Evolutionary conservation across 495 filamentous ascomycete species (phyloP).

Genomic region (Chaetomium cochliodes): DNA sequence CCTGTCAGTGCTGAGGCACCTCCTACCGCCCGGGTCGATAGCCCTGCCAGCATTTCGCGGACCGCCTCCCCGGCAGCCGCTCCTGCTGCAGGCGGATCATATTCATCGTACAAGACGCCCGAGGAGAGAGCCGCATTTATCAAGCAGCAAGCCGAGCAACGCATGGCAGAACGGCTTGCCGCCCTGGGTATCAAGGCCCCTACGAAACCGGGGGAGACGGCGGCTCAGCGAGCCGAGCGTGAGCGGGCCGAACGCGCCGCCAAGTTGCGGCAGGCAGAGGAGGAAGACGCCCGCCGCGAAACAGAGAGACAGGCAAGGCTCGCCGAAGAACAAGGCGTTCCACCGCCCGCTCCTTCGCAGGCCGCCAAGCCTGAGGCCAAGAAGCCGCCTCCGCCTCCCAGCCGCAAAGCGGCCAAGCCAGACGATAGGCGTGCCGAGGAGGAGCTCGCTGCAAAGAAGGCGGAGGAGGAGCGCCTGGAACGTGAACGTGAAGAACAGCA

Average conservation of each 20-base stretch:
- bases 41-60: constrained; percentile 42
- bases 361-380: constrained; percentile 59
- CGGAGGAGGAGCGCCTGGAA: constrained; percentile 54
- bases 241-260: constrained; percentile 86
- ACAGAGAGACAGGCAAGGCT: constrained; percentile 81
- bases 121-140: constrained; percentile 95
- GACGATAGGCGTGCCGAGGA: constrained; percentile 51
- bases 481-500: constrained; percentile 79
- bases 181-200: constrained; percentile 86
- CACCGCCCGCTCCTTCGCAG: constrained; percentile 48
- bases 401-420: constrained; percentile 67
- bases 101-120: constrained; percentile 80
- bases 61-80: constrained; percentile 47
- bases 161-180: constrained; percentile 96
- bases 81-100: constrained; percentile 53
- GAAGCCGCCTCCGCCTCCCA: constrained; percentile 84
- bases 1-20: constrained; percentile 45
- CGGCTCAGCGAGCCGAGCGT: constrained; percentile 80
- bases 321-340: constrained; percentile 72
- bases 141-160: constrained; percentile 92
- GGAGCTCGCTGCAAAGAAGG: constrained; percentile 50
- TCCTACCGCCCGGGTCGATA: constrained; percentile 40
- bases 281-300: constrained; percentile 90
- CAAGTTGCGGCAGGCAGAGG: constrained; percentile 82
- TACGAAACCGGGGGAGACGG: constrained; percentile 67